Evolutionary conservation across 1,284 basidiomycete genomes (phyloP), one percentile per base, ranked within the genome.

Genomic region (Sanguinoderma infundibulare): DNA sequence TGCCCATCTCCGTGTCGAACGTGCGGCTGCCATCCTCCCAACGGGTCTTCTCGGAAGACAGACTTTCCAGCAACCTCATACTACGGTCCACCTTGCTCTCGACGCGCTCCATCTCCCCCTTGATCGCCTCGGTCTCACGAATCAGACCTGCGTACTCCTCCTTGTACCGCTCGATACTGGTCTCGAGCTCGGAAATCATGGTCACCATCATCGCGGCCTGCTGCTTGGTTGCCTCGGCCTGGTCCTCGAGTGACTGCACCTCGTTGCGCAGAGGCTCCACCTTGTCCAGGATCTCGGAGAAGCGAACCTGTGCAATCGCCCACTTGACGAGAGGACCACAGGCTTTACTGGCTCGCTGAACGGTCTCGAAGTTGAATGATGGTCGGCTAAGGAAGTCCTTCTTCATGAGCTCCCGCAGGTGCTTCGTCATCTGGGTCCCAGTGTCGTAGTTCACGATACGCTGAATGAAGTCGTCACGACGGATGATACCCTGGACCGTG

Each of bases 251-350:
- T 10, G 92, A 93, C 67, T 94, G 90, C 1, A 99, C 97, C 75
- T 99, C 97, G 69, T 96, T 92, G 26, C 98, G 92, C 26, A 99
- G 83, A 12, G 98, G 98, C 60, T 98, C 98, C 28, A 99, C 96
- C 77, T 92, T 95, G 81, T 99, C 98, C 53, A 99, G 81, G 70
- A 99, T 99, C 77, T 98, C 95, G 6, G 98, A 98, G 83, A 95
- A 99, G 42, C 89, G 88, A 49, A 99, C 96, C 78, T 99, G 98
- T 1, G 98, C 98, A 60, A 99, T 87, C 8, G 91, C 96, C 98
- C 98, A 98, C 75, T 98, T 98, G 66, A 98, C 97, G 39, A 99
- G 87, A 22, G 98, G 98, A 47, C 98, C 98, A 74, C 98, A 99
- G 28, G 98, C 98, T 79, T 91, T 95, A 79, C 94, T 96, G 26